A percentile compares a stretch with the other conserved stretches of the same genome.
Conservation (phyloP, 768 basidiomycete species). For the Pisolithus microcarpus region DNA sequence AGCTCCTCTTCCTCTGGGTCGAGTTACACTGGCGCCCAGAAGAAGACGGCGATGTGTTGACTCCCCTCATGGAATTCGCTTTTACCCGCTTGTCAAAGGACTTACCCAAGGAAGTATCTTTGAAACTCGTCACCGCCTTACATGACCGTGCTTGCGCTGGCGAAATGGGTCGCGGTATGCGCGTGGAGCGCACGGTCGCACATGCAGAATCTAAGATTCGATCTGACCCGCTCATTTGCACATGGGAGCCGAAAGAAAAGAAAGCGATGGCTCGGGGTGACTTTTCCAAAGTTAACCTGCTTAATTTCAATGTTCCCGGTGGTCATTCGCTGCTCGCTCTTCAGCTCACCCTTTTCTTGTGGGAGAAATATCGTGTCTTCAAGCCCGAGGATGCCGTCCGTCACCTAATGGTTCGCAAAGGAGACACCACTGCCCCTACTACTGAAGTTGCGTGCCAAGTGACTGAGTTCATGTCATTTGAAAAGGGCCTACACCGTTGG, state of each 20-base stretch:
- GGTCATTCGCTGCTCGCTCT: slow-evolving; percentile 40
- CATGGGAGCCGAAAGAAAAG: slow-evolving; percentile 22
- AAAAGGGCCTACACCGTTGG: slow-evolving; percentile 34
- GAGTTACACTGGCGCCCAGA: slow-evolving; percentile 56
- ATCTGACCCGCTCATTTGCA: slow-evolving; percentile 12
- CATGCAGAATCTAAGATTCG: slow-evolving; percentile 15
- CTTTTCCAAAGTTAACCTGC: slow-evolving; percentile 23
- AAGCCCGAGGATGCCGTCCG: slow-evolving; percentile 38
- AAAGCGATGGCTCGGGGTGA: slow-evolving; percentile 23
- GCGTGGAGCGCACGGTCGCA: slow-evolving; percentile 20
- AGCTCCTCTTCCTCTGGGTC: slow-evolving; percentile 64
- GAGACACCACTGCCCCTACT: slow-evolving; percentile 19
- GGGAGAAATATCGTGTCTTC: slow-evolving; percentile 32
- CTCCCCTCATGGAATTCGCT: slow-evolving; percentile 23
- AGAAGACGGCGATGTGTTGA: slow-evolving; percentile 36
- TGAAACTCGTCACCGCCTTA: slow-evolving; percentile 24
- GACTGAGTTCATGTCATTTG: slow-evolving; percentile 28
- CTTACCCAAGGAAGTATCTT: slow-evolving; percentile 24
- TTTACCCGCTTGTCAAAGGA: slow-evolving; percentile 25
- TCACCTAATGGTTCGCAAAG: slow-evolving; percentile 29
- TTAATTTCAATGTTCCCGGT: slow-evolving; percentile 27
- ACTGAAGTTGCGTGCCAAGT: slow-evolving; percentile 25
- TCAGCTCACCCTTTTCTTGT: slow-evolving; percentile 37
- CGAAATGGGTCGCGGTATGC: slow-evolving; percentile 18
- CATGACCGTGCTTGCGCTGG: slow-evolving; percentile 19